phyloP scores from a whole-genome alignment of 2,329 filamentous ascomycete species.

The Xylaria sp. region DNA sequence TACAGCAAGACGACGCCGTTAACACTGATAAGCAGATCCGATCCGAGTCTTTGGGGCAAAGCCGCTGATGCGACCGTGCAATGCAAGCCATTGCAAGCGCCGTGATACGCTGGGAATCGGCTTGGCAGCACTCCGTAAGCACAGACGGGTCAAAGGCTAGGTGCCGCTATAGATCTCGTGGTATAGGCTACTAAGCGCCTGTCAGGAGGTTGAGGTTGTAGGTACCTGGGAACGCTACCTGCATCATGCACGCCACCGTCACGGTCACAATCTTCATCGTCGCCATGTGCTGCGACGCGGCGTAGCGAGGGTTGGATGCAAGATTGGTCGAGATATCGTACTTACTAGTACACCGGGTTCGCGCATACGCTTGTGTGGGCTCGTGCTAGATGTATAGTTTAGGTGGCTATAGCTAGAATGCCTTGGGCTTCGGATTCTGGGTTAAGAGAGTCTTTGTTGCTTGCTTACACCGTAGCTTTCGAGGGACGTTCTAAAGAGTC shows the following conservation, averaged over 20 bases:
- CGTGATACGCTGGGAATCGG: constrained; percentile 1
- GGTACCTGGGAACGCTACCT: no score
- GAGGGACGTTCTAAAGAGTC: no score
- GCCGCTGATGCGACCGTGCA: constrained; percentile 6
- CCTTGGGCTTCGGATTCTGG: no score
- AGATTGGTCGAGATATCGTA: background rate
- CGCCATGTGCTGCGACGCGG: constrained; percentile 21
- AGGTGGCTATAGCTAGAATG: no score
- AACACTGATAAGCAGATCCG: background rate
- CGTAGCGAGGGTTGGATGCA: background rate
- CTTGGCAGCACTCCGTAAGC: constrained; percentile 4
- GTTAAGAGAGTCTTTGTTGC: no score
- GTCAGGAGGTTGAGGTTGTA: background rate
- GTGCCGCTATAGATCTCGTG: background rate
- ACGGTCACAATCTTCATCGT: constrained; percentile 32
- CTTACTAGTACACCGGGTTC: no score
- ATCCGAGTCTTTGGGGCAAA: constrained; percentile 12
- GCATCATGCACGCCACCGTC: constrained; percentile 32
- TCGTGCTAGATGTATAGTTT: no score
- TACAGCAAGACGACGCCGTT: background rate
- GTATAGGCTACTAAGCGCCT: constrained; percentile 25
- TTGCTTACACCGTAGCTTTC: no score
- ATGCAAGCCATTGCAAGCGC: background rate
- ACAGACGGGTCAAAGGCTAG: background rate
- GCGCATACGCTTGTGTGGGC: no score